Conservation (phyloP, 345 rosid genomes). For the Brassica napus region Da-Ae NC_063450.1:35538001-35538500, state of each 20-base stretch:
- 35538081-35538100: neutral
- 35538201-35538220: constrained; percentile 14
- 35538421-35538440: neutral
- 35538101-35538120: neutral
- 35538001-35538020: neutral
- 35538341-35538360: neutral
- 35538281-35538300: neutral
- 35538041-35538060: neutral
- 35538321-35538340: neutral
- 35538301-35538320: neutral
- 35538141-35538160: too few species aligned
- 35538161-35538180: too few species aligned
- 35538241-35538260: neutral
- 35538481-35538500: neutral
- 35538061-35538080: neutral
- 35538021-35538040: neutral
- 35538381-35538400: neutral
- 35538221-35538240: constrained; percentile 2
- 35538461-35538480: neutral
- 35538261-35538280: neutral
- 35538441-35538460: neutral
- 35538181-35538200: neutral
- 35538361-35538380: neutral
- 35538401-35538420: neutral
- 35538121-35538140: neutral